phyloP scores from a whole-genome alignment of 108 stramenopile species.

The Bacterosira constricta region DNA sequence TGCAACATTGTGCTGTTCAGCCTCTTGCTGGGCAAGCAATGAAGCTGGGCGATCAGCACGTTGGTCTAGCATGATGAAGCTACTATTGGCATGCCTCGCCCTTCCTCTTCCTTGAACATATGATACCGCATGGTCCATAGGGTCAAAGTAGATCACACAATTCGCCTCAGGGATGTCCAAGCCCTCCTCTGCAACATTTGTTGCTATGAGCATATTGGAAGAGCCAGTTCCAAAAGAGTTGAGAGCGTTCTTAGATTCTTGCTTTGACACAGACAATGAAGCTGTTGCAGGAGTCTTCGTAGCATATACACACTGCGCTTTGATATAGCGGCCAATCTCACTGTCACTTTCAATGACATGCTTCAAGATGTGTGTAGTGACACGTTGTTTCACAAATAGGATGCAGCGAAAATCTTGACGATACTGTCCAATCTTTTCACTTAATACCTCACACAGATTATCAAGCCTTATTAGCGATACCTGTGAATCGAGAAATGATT shows the following conservation, averaged over 20 bases:
- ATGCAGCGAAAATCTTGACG: conserved; percentile 11
- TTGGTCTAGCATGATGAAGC: conserved; percentile 9
- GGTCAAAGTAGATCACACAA: conserved; percentile 12
- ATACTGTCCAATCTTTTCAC: conserved; percentile 2
- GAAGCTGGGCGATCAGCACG: conserved; percentile 5
- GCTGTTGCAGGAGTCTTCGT: conserved; percentile 3
- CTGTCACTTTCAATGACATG: conserved; percentile 4
- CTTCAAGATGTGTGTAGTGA: conserved; percentile 10
- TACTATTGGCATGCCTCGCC: conserved; percentile 16
- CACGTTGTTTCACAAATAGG: conserved; percentile 12
- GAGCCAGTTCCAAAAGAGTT: background rate
- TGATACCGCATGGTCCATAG: conserved; percentile 3
- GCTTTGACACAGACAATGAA: conserved; percentile 6
- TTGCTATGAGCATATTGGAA: conserved; percentile 17
- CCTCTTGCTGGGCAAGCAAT: conserved; percentile 13
- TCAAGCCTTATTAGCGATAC: background rate
- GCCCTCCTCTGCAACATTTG: conserved; percentile 12
- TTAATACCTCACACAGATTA: background rate
- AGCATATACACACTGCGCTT: conserved; percentile 2
- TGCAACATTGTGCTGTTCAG: conserved; percentile 9
- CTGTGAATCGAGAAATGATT: background rate
- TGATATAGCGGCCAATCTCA: background rate
- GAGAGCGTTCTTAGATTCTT: background rate
- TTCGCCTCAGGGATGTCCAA: conserved; percentile 17
- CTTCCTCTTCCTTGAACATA: conserved; percentile 9